phyloP scores from a whole-genome alignment of 768 basidiomycete genomes.

The Lactarius indigo region DNA sequence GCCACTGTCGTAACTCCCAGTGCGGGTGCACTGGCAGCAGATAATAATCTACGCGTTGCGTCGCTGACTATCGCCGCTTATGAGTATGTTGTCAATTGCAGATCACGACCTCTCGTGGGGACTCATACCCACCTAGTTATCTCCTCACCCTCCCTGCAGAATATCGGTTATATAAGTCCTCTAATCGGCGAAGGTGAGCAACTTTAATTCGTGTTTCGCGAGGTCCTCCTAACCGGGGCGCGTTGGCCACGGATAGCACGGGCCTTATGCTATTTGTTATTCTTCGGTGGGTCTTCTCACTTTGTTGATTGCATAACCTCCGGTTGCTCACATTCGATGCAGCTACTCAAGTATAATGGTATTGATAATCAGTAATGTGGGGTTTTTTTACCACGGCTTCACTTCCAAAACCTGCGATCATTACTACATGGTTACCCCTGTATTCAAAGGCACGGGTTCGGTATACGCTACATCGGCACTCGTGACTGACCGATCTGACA shows the following conservation, averaged over 20 bases:
- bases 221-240: background rate
- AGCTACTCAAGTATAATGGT: constrained; percentile 46
- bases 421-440: constrained; percentile 51
- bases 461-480: background rate
- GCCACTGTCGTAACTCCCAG: background rate
- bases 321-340: background rate
- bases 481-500: constrained; percentile 27
- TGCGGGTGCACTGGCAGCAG: background rate
- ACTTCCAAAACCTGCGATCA: constrained; percentile 41
- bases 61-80: constrained; percentile 22
- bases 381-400: constrained; percentile 54
- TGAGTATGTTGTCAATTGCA: constrained; percentile 14
- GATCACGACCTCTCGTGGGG: background rate
- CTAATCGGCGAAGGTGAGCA: constrained; percentile 7
- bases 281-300: constrained; percentile 13
- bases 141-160: constrained; percentile 25
- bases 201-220: background rate
- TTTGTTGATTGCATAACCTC: background rate
- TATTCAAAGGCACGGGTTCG: constrained; percentile 54
- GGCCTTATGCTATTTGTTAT: constrained; percentile 21
- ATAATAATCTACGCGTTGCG: constrained; percentile 23
- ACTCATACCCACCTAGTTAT: constrained; percentile 12
- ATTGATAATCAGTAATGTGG: constrained; percentile 52
- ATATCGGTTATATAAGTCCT: constrained; percentile 18
- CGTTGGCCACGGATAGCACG: constrained; percentile 3